phyloP scores from a whole-genome alignment of 306 rosid species.

The Casuarina equisetifolia region DNA sequence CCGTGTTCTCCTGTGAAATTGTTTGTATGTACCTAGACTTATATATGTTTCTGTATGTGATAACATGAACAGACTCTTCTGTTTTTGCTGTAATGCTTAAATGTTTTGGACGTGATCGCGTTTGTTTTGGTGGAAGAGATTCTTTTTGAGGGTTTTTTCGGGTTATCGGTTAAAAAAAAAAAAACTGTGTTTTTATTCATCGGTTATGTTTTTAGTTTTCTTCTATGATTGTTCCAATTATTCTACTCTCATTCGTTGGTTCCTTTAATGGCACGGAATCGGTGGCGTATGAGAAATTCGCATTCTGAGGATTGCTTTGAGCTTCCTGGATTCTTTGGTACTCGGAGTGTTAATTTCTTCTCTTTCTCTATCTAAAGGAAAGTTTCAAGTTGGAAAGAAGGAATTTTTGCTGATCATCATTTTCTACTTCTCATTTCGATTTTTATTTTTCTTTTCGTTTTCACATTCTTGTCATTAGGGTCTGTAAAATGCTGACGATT shows the following conservation, averaged over 20 bases:
- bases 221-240: background rate
- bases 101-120: constrained; percentile 4
- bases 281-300: background rate
- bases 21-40: background rate
- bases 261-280: background rate
- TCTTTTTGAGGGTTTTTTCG: background rate
- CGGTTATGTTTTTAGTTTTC: background rate
- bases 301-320: constrained; percentile 6
- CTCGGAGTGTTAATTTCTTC: background rate
- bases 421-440: constrained; percentile 28
- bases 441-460: constrained; percentile 20
- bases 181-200: background rate
- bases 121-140: constrained; percentile 23
- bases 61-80: constrained; percentile 4
- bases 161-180: background rate
- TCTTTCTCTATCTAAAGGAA: constrained; percentile 9
- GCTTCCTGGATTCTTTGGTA: background rate
- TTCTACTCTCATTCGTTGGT: background rate
- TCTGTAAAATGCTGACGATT: constrained; percentile 8
- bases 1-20: background rate
- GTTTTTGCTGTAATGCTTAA: background rate
- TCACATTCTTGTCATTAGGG: background rate
- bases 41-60: background rate
- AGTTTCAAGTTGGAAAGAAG: constrained; percentile 3
- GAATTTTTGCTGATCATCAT: background rate